Evolutionary conservation across 495 filamentous ascomycete species (phyloP).

Genomic region (Poronia punctata): DNA sequence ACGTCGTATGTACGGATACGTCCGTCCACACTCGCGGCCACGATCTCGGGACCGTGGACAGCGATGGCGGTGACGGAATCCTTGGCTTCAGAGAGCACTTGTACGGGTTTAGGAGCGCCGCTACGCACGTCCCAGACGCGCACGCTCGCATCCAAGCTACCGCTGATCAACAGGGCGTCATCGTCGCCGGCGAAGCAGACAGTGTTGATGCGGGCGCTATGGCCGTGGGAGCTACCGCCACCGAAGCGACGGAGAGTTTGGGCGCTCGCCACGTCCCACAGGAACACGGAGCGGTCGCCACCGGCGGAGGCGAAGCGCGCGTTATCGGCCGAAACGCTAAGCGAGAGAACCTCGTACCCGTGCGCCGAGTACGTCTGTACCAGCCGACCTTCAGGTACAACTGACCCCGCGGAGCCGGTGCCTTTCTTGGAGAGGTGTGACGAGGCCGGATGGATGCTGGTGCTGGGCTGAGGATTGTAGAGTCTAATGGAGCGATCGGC

Average conservation of each 20-base stretch:
- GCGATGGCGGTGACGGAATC: slow-evolving; percentile 66
- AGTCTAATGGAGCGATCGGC: slow-evolving; percentile 79
- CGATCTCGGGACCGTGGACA: slow-evolving; percentile 49
- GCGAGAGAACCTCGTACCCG: slow-evolving; percentile 80
- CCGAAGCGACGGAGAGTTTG: slow-evolving; percentile 66
- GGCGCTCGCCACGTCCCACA: slow-evolving; percentile 86
- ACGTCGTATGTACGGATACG: slow-evolving; percentile 79
- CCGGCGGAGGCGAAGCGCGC: slow-evolving; percentile 72
- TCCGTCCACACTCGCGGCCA: slow-evolving; percentile 80
- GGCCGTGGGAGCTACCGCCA: slow-evolving; percentile 46
- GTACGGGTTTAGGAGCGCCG: slow-evolving; percentile 60
- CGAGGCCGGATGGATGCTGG: slow-evolving; percentile 28
- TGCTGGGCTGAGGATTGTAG: slow-evolving; percentile 55
- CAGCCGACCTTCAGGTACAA: slow-evolving; percentile 38
- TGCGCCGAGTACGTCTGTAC: slow-evolving; percentile 87
- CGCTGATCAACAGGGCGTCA: slow-evolving; percentile 64
- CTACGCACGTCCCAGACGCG: slow-evolving; percentile 76
- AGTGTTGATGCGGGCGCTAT: slow-evolving; percentile 65
- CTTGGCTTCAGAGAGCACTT: slow-evolving; percentile 68
- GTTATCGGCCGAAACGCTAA: slow-evolving; percentile 71
- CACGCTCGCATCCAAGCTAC: slow-evolving; percentile 75
- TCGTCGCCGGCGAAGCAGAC: slow-evolving; percentile 69
- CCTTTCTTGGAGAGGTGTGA: slow-evolving; percentile 26
- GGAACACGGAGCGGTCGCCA: slow-evolving; percentile 81
- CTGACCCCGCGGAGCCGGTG: background rate